phyloP scores from a whole-genome alignment of 495 filamentous ascomycete genomes.

The Talaromyces wortmannii region DNA sequence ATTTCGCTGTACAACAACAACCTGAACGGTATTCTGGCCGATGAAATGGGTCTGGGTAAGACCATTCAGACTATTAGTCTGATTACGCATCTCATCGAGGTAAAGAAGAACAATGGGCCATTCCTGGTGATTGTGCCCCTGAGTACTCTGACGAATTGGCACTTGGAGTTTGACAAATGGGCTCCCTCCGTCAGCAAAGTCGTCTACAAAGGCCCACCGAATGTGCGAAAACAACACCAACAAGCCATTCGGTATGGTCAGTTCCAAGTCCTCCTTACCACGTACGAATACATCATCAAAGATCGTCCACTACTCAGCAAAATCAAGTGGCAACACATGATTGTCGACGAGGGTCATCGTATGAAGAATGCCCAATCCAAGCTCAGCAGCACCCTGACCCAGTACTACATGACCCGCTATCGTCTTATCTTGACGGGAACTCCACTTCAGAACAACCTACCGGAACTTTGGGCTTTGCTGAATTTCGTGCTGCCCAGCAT shows the following conservation, averaged over 20 bases:
- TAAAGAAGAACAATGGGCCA: constrained; percentile 85
- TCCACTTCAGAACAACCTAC: constrained; percentile 92
- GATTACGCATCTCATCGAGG: constrained; percentile 94
- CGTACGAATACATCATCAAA: constrained; percentile 99
- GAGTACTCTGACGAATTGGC: constrained; percentile 97
- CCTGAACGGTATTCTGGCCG: constrained; percentile 94
- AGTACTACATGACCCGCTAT: constrained; percentile 91
- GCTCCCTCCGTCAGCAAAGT: constrained; percentile 78
- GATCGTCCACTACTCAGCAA: constrained; percentile 90
- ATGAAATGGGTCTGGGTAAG: constrained; percentile 99
- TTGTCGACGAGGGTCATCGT: constrained; percentile 97
- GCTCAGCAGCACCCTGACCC: constrained; percentile 85
- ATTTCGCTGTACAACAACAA: constrained; percentile 99
- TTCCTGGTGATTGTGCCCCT: constrained; percentile 96
- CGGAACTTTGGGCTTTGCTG: constrained; percentile 92
- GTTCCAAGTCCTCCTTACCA: constrained; percentile 94
- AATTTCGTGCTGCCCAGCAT: constrained; percentile 98
- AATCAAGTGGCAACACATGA: constrained; percentile 99
- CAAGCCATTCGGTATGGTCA: constrained; percentile 88
- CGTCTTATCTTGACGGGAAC: constrained; percentile 96
- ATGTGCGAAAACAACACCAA: constrained; percentile 81
- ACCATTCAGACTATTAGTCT: constrained; percentile 98
- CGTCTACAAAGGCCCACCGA: constrained; percentile 95
- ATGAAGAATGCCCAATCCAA: constrained; percentile 99
- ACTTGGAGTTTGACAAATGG: constrained; percentile 98